Evolutionary conservation across 2,329 filamentous ascomycete genomes (phyloP), one percentile per base, ranked within the genome.

Genomic region (Ceratocystis colombiana): DNA sequence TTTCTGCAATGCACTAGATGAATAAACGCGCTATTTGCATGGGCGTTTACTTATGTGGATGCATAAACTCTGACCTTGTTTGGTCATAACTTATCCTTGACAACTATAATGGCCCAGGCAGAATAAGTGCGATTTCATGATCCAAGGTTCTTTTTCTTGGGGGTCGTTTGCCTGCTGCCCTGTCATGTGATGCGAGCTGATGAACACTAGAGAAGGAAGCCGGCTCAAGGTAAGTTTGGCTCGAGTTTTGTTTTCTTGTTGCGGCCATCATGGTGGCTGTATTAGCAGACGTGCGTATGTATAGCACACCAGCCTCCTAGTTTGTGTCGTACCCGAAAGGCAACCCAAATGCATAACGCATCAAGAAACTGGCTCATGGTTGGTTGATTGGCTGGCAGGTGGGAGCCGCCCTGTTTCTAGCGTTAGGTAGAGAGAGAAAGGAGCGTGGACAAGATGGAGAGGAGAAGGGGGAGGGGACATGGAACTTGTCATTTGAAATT

Each of bases 11-110:
- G 17, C 46, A 48, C 46, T 20, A 48, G 5, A n/a, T 22, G 46
- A 48, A 48, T 48, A 48, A n/a, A 48, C 46, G 46, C 46, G 46
- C 20, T 48, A 48, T n/a, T 48, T 48, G 46, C 46, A 48, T 48
- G 20, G 46, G 17, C 17, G 17, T n/a, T 17, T 48, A 48, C 17
- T 17, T 55, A 5, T 22, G 22, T 50, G 15, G 15, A 20, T 50
- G 48, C 48, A 53, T 53, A 53, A 53, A 53, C 37, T 41, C 37
- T 41, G 37, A 12, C 37, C 10, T 41, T 41, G 37, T 41, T 41
- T 41, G 37, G 37, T 41, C 46, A 48, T 20, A 48, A n/a, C 45
- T 20, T 20, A n/a, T 17, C 45, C 45, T 20, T 48, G 45, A 48
- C 45, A 48, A 48, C 45, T 20, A 48, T n/a, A 6, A 17, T 20